Base-by-base conservation (phyloP, 2,329 filamentous ascomycete genomes). In the Aspergillus hiratsukae region DNA sequence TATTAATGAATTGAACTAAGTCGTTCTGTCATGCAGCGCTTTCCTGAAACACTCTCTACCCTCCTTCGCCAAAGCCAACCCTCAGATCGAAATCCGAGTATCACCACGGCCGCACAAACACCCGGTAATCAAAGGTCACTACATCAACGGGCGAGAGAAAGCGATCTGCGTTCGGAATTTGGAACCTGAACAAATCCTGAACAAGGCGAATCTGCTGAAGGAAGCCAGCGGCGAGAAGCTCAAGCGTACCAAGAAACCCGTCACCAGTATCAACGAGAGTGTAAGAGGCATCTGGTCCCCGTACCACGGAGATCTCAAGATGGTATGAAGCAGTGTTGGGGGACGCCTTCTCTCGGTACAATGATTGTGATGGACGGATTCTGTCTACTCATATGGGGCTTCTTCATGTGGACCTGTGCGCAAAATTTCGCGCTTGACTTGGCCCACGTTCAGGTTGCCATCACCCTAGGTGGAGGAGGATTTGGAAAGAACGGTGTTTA, bases 81-180 rank as follows among this genome's bases (percentile, higher is more conserved):
- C 93, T 29, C 84, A 90, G 74, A 87, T 97, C 80, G 92, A 97
- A 78, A 90, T 99, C 77, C 86, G 85, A 68, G 86, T 99, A 58
- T 95, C 92, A 41, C 94, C 93, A 19, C 87, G 92, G 64, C 93
- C 92, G n/a, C 81, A 86, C 66, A 89, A 89, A 71, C 93, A 97
- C 76, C 94, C 94, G 40, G 85, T 96, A 60, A 85, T 99, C 67
- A 86, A 88, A 66, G 94, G 91, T 56, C 84, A 90, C 75, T 99
- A 96, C 77, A 90, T 97, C 80, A 97, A 97, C 74, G 92, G 93
- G 60, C 83, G 86, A 28, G 82, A 88, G 60, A 94, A 94, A 74
- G 83, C 90, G 9, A 85, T 97, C 52, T 97, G 92, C 74, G 91
- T 97, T 56, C 85, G 88, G 65, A 97, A 96, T 68, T 75, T 97